Percentiles rank a stretch among this genome's conserved stretches.
These are phyloP conservation scores for Fragilaria radians DNA, from an alignment of 108 stramenopile species.

Conservation along the genomic window DNA sequence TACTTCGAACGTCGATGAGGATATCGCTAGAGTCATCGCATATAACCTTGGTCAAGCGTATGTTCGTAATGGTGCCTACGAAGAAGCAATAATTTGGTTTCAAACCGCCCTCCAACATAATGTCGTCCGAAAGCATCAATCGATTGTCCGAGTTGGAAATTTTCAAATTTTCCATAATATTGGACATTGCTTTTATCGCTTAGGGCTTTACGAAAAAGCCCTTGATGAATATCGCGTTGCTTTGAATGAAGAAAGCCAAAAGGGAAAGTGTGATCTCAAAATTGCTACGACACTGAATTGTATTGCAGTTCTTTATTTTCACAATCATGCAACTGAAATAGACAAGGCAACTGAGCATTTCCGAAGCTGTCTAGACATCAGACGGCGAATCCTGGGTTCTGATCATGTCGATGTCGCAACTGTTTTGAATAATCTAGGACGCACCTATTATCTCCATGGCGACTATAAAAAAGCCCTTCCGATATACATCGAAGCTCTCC, in stretches of 20 bases:
- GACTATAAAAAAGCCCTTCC: conserved; percentile 43
- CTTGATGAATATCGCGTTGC: conserved; percentile 15
- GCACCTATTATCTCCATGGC: conserved; percentile 40
- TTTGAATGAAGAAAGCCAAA: not conserved
- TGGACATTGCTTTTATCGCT: conserved; percentile 42
- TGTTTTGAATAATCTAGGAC: conserved; percentile 63
- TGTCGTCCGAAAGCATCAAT: not conserved
- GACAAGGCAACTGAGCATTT: conserved; percentile 29
- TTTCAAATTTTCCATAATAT: conserved; percentile 30
- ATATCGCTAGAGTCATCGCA: conserved; percentile 12
- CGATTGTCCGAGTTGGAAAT: not conserved
- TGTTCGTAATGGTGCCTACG: conserved; percentile 3
- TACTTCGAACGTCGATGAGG: not conserved
- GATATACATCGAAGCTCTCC: conserved; percentile 39
- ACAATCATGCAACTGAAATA: conserved; percentile 17
- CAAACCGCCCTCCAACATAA: not conserved
- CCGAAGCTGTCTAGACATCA: conserved; percentile 27
- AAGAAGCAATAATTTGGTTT: conserved; percentile 3
- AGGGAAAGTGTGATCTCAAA: not conserved
- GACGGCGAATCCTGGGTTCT: conserved; percentile 14
- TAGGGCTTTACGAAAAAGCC: conserved; percentile 36
- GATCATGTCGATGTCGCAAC: conserved; percentile 30
- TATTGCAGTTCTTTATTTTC: conserved; percentile 37
- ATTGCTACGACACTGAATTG: conserved; percentile 25
- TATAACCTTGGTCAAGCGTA: conserved; percentile 5